These are phyloP conservation scores for Penicillium oxalicum DNA, from an alignment of 2,329 filamentous ascomycete genomes.

Conservation along the genomic window DNA sequence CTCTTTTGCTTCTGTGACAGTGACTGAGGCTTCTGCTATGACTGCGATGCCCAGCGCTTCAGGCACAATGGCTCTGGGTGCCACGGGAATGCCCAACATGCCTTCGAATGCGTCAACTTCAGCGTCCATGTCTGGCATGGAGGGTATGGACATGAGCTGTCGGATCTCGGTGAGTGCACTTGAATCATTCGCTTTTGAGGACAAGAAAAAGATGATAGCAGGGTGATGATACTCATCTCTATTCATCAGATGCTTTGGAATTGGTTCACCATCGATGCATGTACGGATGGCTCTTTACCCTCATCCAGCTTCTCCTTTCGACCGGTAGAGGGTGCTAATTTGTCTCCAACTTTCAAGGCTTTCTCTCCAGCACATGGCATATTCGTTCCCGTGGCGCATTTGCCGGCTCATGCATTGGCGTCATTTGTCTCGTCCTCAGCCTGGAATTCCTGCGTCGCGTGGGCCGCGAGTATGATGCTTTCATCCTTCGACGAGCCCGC, in stretches of 20 bases:
- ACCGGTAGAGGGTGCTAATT: background rate
- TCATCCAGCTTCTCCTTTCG: background rate
- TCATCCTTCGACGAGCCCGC: slow-evolving; percentile 51
- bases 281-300: slow-evolving; percentile 2
- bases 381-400: slow-evolving; percentile 66
- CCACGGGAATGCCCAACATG: background rate
- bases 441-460: slow-evolving; percentile 68
- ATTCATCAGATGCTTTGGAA: slow-evolving; percentile 21
- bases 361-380: slow-evolving; percentile 65
- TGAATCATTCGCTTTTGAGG: background rate
- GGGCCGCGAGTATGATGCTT: slow-evolving; percentile 66
- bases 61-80: slow-evolving; percentile 6
- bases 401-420: slow-evolving; percentile 72
- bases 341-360: slow-evolving; percentile 40
- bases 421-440: slow-evolving; percentile 64
- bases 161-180: slow-evolving; percentile 24
- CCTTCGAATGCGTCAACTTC: slow-evolving; percentile 1
- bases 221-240: slow-evolving; percentile 3
- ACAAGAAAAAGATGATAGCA: too few relatives aligned
- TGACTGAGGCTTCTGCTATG: background rate
- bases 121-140: slow-evolving; percentile 12
- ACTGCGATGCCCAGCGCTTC: background rate
- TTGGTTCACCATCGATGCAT: slow-evolving; percentile 20
- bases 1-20: background rate
- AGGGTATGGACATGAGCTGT: slow-evolving; percentile 23